These are phyloP conservation scores for Chalciporus sp. DNA, from an alignment of 1,284 basidiomycete genomes.

Conservation along the genomic window DNA sequence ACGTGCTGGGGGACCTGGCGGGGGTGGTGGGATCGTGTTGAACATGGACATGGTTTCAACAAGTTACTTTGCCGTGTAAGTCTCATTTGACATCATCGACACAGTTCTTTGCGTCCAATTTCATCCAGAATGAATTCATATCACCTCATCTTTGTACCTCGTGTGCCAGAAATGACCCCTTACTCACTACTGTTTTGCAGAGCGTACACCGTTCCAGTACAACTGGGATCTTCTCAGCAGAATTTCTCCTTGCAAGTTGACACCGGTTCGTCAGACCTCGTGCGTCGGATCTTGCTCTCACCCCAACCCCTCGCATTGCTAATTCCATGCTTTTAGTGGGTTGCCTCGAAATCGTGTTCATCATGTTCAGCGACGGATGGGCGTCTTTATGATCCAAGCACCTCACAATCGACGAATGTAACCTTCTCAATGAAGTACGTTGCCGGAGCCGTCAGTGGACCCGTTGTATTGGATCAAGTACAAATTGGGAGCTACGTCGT, in stretches of 20 bases:
- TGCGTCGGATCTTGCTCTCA: constrained; percentile 36
- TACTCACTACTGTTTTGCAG: constrained; percentile 36
- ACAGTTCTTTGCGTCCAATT: not conserved
- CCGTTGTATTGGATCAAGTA: constrained; percentile 68
- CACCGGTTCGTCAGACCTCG: constrained; percentile 76
- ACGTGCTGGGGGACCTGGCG: constrained; percentile 41
- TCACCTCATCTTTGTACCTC: not conserved
- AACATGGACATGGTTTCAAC: constrained; percentile 51
- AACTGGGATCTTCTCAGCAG: constrained; percentile 50
- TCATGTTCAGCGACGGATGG: constrained; percentile 49
- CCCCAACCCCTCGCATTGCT: constrained; percentile 1
- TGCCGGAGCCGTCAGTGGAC: constrained; percentile 55
- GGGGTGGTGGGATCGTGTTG: constrained; percentile 51
- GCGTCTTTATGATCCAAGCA: constrained; percentile 54
- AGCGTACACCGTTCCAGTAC: constrained; percentile 60
- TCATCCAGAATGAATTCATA: not conserved
- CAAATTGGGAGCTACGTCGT: constrained; percentile 60
- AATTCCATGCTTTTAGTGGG: constrained; percentile 49
- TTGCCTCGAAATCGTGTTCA: constrained; percentile 59
- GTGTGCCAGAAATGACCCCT: not conserved
- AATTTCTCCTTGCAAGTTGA: constrained; percentile 67
- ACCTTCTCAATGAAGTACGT: constrained; percentile 59
- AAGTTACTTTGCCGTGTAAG: constrained; percentile 56
- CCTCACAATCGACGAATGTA: constrained; percentile 41
- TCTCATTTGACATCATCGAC: constrained; percentile 17